Conservation (phyloP, 139 green algal genomes). For the Pleodorina starrii region DNA sequence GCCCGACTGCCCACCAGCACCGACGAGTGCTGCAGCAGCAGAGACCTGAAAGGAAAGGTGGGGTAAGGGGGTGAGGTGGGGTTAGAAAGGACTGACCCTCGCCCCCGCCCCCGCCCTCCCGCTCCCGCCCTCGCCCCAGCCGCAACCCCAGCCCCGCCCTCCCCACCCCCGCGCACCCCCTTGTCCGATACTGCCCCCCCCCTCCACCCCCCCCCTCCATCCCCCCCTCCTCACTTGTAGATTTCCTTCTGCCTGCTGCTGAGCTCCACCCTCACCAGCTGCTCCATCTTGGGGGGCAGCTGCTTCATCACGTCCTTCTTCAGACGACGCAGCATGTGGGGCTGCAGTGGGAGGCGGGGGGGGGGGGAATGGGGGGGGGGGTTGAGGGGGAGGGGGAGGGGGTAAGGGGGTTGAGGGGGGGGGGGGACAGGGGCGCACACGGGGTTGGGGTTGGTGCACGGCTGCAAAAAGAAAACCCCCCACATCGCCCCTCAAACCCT, state of each 20-base stretch:
- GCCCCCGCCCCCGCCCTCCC: not conserved
- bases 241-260: constrained; percentile 58
- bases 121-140: not conserved
- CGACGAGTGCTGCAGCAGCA: constrained; percentile 60
- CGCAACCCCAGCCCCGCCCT: not conserved
- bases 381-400: not conserved
- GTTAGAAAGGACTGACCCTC: not conserved
- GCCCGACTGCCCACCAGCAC: constrained; percentile 52
- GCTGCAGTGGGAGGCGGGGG: not conserved
- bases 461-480: no score
- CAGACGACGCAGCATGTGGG: constrained; percentile 78
- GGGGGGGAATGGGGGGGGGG: not conserved
- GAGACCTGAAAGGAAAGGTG: constrained; percentile 17
- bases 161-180: no score
- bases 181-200: no score
- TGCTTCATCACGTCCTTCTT: constrained; percentile 88
- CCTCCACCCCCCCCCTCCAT: constrained; percentile 31
- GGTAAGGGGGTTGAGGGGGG: not conserved
- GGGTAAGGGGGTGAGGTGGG: not conserved
- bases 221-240: constrained; percentile 62
- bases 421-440: not conserved
- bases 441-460: no score
- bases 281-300: constrained; percentile 89
- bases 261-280: constrained; percentile 84
- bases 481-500: no score